Conservation (phyloP, 176 grass and related monocot species). For the Oryza brachyantha region DNA sequence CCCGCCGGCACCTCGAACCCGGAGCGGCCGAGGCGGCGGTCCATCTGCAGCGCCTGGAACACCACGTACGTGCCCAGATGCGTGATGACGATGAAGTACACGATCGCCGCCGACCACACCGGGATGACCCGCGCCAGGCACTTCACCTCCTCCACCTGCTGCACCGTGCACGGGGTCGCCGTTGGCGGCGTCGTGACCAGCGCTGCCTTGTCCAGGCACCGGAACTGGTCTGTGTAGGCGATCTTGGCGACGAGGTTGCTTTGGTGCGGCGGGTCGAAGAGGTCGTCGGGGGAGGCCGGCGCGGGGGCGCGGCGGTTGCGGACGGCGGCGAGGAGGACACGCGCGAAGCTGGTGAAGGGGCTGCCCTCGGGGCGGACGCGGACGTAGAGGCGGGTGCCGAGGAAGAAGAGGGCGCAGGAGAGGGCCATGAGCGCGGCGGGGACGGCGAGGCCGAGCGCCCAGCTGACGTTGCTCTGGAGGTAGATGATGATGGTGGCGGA, state of each 20-base stretch:
- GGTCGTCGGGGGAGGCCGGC: neutral
- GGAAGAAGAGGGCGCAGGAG: slow-evolving; percentile 57
- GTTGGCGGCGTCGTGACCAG: neutral
- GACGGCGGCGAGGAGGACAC: slow-evolving; percentile 47
- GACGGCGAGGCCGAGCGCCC: slow-evolving; percentile 57
- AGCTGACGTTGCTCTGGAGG: slow-evolving; percentile 68
- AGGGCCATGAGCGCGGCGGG: slow-evolving; percentile 53
- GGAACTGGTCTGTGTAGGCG: slow-evolving; percentile 57
- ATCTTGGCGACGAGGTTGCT: slow-evolving; percentile 68
- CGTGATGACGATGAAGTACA: slow-evolving; percentile 51
- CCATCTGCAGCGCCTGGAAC: slow-evolving; percentile 58
- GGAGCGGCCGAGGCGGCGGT: slow-evolving; percentile 35
- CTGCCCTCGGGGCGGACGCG: slow-evolving; percentile 57
- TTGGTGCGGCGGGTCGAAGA: slow-evolving; percentile 59
- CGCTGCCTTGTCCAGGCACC: slow-evolving; percentile 65
- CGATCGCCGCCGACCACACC: slow-evolving; percentile 54
- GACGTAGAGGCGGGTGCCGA: slow-evolving; percentile 52
- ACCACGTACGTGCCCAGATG: slow-evolving; percentile 61
- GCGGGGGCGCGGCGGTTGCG: slow-evolving; percentile 39
- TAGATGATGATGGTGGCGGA: slow-evolving; percentile 75
- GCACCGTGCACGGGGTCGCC: slow-evolving; percentile 44
- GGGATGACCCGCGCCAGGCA: slow-evolving; percentile 55
- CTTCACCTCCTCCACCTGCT: slow-evolving; percentile 86
- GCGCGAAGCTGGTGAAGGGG: slow-evolving; percentile 52
- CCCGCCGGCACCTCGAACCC: slow-evolving; percentile 51